These are phyloP conservation scores for Ganoderma boninense DNA, from an alignment of 1,284 basidiomycete species.

Conservation along the genomic window DNA sequence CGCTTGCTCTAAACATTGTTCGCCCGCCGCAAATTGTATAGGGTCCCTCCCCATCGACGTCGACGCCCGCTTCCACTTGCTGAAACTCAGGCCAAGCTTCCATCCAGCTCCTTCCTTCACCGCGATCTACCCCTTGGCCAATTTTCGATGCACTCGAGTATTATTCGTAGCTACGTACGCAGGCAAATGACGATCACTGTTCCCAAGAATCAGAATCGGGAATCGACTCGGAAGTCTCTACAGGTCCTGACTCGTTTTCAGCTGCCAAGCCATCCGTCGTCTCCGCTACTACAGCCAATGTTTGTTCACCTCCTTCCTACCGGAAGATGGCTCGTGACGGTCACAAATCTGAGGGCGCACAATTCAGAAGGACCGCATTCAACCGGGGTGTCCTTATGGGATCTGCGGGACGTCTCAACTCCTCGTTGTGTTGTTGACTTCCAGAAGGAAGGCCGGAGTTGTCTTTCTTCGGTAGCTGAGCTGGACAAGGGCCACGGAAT, in stretches of 20 bases:
- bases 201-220: too few relatives aligned
- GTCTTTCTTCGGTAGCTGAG: neutral
- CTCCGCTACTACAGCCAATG: neutral
- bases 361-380: neutral
- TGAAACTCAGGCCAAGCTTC: neutral
- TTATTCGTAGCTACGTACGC: neutral
- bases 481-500: neutral
- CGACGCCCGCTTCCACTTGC: too few relatives aligned
- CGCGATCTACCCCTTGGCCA: neutral
- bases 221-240: neutral
- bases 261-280: neutral
- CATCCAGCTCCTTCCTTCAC: neutral
- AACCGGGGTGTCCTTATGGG: conserved; percentile 1
- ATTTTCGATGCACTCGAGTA: neutral
- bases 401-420: neutral
- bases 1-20: too few relatives aligned
- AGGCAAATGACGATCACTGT: neutral
- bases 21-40: too few relatives aligned
- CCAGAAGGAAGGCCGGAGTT: neutral
- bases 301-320: neutral
- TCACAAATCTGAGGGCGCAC: neutral
- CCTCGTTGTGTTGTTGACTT: neutral
- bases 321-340: neutral
- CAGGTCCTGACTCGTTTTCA: neutral
- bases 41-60: too few relatives aligned